Conservation (phyloP, 805 yeast species). For the Cyberlindnera mycetangii region DNA sequence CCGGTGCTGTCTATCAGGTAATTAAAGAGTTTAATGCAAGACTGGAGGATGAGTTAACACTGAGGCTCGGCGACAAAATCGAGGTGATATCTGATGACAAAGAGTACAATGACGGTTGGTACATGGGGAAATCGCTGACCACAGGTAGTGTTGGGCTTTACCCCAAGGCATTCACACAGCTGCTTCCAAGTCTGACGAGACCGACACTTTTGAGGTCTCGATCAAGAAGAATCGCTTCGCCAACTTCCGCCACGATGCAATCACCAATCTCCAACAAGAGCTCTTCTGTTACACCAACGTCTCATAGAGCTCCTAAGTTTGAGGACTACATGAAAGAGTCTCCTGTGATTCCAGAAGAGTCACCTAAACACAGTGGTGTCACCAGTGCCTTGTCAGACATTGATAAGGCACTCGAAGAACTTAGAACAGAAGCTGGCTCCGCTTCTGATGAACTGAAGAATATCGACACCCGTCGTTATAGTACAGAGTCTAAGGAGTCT, state of each 20-base stretch:
- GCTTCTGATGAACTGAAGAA: slow-evolving; percentile 10
- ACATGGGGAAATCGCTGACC: slow-evolving; percentile 75
- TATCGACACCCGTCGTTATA: slow-evolving; percentile 9
- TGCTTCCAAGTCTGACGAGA: slow-evolving; percentile 35
- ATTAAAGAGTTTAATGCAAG: slow-evolving; percentile 86
- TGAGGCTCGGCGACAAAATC: slow-evolving; percentile 78
- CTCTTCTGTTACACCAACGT: slow-evolving; percentile 13
- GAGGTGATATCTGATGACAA: slow-evolving; percentile 91
- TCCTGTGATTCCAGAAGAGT: slow-evolving; percentile 5
- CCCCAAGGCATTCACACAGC: slow-evolving; percentile 84
- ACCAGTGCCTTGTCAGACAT: slow-evolving; percentile 64
- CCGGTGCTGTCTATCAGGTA: slow-evolving; percentile 46
- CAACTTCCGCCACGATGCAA: slow-evolving; percentile 19
- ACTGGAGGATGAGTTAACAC: slow-evolving; percentile 82
- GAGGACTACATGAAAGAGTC: slow-evolving; percentile 10
- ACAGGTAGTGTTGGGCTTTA: slow-evolving; percentile 81
- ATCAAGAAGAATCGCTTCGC: slow-evolving; percentile 47
- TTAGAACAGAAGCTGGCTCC: slow-evolving; percentile 36
- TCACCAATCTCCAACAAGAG: slow-evolving; percentile 19
- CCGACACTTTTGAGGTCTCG: slow-evolving; percentile 55
- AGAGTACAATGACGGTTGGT: slow-evolving; percentile 97
- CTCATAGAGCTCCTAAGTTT: slow-evolving; percentile 13
- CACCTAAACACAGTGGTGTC: slow-evolving; percentile 30
- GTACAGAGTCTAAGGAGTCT: slow-evolving; percentile 25
- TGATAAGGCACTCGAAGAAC: slow-evolving; percentile 67